Conservation (phyloP, 1,284 basidiomycete genomes). For the Ceratobasidium sp. region DNA sequence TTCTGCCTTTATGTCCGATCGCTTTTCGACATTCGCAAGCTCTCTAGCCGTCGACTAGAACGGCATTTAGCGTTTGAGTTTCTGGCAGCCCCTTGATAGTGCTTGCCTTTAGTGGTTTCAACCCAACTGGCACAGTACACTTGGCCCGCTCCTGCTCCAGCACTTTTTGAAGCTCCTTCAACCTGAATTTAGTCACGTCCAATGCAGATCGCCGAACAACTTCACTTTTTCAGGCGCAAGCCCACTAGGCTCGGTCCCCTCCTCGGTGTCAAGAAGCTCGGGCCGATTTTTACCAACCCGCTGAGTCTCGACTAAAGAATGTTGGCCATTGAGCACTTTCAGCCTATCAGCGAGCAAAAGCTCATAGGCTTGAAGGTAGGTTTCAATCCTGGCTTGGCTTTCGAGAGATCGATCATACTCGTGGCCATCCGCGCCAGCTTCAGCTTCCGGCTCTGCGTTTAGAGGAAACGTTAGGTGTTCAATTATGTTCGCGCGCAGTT, state of each 20-base stretch:
- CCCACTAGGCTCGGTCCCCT: conserved; percentile 2
- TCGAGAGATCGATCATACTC: conserved; percentile 9
- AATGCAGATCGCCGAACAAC: not conserved
- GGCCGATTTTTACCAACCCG: not conserved
- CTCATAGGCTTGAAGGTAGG: conserved; percentile 15
- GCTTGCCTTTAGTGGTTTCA: conserved; percentile 8
- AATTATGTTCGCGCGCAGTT: conserved; percentile 4
- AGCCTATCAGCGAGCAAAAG: conserved; percentile 4
- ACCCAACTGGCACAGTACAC: not conserved
- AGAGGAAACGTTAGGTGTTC: conserved; percentile 1
- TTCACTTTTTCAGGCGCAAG: conserved; percentile 2
- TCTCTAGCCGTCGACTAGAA: not conserved
- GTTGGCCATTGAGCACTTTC: conserved; percentile 11
- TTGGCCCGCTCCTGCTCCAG: conserved; percentile 7
- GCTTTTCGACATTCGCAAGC: not conserved
- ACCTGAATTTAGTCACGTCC: not conserved
- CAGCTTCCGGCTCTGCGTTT: not conserved
- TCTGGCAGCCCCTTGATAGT: not conserved
- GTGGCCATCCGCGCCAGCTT: not conserved
- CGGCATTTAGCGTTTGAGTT: not conserved
- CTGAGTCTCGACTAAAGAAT: conserved; percentile 11
- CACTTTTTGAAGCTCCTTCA: conserved; percentile 1
- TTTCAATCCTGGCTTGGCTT: conserved; percentile 10
- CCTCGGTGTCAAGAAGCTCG: not conserved
- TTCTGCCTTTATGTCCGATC: not conserved